Percentiles rank a stretch among this genome's conserved stretches.
These are phyloP conservation scores for Yamadazyma epiphylla DNA, from an alignment of 1,139 yeast genomes.

Conservation along the genomic window DNA sequence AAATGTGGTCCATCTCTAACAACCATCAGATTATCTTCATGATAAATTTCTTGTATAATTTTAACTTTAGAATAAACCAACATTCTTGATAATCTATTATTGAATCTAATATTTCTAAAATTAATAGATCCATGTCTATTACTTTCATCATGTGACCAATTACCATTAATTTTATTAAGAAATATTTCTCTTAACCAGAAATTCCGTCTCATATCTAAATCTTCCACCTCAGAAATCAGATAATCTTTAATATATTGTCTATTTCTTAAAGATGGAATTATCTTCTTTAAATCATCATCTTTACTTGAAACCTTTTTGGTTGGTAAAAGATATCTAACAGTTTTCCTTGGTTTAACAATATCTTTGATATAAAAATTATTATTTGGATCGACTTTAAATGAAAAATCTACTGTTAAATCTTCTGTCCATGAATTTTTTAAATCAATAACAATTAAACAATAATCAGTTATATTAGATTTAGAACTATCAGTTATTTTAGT, in stretches of 20 bases:
- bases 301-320: slow-evolving; percentile 49
- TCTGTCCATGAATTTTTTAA: slow-evolving; percentile 68
- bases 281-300: slow-evolving; percentile 39
- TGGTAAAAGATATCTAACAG: slow-evolving; percentile 68
- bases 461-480: slow-evolving; percentile 39
- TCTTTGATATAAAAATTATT: slow-evolving; percentile 20
- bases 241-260: slow-evolving; percentile 72
- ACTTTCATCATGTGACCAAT: slow-evolving; percentile 47
- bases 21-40: slow-evolving; percentile 7
- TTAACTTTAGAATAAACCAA: slow-evolving; percentile 48
- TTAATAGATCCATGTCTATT: slow-evolving; percentile 56
- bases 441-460: slow-evolving; percentile 64
- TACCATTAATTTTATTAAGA: slow-evolving; percentile 55
- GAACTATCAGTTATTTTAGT: slow-evolving; percentile 13
- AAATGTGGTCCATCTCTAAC: slow-evolving; percentile 18
- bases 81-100: slow-evolving; percentile 48
- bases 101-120: slow-evolving; percentile 46
- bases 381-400: slow-evolving; percentile 15
- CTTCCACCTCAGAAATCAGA: slow-evolving; percentile 51
- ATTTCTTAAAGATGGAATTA: slow-evolving; percentile 73
- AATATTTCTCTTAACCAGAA: slow-evolving; percentile 81
- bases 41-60: slow-evolving; percentile 28
- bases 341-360: slow-evolving; percentile 43
- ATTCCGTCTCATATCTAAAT: slow-evolving; percentile 48
- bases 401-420: slow-evolving; percentile 21